These are phyloP conservation scores for Apiotrichum sp. DNA, from an alignment of 1,284 basidiomycete species.

Conservation along the genomic window DNA sequence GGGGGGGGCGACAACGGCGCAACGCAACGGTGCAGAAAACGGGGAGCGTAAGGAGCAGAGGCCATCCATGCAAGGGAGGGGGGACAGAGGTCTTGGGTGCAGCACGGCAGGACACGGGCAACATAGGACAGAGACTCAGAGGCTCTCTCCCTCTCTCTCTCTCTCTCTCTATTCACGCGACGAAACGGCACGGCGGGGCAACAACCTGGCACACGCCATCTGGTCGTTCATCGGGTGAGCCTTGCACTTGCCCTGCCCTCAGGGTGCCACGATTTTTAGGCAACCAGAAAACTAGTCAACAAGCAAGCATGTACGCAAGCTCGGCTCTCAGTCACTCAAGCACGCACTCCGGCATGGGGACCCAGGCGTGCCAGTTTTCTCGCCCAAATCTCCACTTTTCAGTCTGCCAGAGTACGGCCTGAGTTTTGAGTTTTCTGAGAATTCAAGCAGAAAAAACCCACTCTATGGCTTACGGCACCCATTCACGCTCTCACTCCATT, in stretches of 20 bases:
- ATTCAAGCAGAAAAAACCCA: no score
- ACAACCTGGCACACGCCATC: conserved; percentile 4
- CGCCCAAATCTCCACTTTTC: no score
- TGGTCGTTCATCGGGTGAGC: background rate
- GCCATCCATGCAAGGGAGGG: conserved; percentile 6
- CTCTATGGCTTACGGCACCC: no score
- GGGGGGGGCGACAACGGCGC: background rate
- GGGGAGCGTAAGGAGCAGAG: background rate
- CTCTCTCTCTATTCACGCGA: conserved; percentile 10
- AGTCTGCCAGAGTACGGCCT: no score
- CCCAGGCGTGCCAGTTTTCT: no score
- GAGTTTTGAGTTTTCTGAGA: no score
- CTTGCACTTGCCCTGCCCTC: background rate
- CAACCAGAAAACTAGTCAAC: no score
- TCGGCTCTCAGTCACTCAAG: no score
- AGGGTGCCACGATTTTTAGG: background rate
- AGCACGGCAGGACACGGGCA: no score
- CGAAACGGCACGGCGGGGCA: conserved; percentile 12
- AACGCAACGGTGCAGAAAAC: background rate
- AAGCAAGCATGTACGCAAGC: no score
- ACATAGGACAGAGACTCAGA: conserved; percentile 7
- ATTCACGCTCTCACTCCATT: no score
- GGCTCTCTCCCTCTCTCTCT: background rate
- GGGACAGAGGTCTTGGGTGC: background rate
- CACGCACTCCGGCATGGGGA: no score